phyloP scores from a whole-genome alignment of 2,329 filamentous ascomycete genomes.

The Westerdykella sp. region DNA sequence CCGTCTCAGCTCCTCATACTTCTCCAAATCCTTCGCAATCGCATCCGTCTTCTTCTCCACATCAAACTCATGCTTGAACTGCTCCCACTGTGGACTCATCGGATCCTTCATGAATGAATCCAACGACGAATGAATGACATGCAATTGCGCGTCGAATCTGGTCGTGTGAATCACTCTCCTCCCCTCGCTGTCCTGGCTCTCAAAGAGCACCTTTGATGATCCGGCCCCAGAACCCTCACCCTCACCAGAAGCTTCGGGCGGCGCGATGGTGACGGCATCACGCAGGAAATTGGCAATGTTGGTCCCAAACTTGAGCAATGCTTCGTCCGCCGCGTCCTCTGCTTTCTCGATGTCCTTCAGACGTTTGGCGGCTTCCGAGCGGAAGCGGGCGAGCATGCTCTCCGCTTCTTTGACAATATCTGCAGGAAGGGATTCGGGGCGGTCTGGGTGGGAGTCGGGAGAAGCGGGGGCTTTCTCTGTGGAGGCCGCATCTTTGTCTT shows the following conservation, averaged over 20 bases:
- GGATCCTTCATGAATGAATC: conserved; percentile 80
- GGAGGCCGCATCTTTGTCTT: conserved; percentile 6
- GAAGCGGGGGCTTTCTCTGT: conserved; percentile 14
- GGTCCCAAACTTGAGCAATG: conserved; percentile 81
- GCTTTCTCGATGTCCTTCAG: conserved; percentile 85
- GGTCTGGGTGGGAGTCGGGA: conserved; percentile 30
- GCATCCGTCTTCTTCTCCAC: conserved; percentile 77
- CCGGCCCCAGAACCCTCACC: conserved; percentile 39
- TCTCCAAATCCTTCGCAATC: conserved; percentile 75
- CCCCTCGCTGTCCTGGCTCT: conserved; percentile 83
- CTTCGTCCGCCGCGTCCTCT: conserved; percentile 94
- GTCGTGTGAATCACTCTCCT: conserved; percentile 94
- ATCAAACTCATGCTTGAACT: conserved; percentile 69
- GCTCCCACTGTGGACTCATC: conserved; percentile 63
- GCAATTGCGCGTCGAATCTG: conserved; percentile 88
- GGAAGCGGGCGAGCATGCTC: conserved; percentile 68
- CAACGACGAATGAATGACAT: conserved; percentile 82
- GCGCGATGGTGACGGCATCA: conserved; percentile 83
- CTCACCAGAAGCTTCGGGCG: conserved; percentile 49
- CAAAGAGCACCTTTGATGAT: conserved; percentile 65
- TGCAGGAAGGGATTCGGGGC: conserved; percentile 42
- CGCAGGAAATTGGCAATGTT: conserved; percentile 85
- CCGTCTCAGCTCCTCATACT: conserved; percentile 73
- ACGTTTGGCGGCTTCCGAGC: conserved; percentile 70
- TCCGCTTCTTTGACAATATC: conserved; percentile 52